These are phyloP conservation scores for Telopea speciosissima DNA, from an alignment of 177 flowering plant species.

Conservation along the genomic window DNA sequence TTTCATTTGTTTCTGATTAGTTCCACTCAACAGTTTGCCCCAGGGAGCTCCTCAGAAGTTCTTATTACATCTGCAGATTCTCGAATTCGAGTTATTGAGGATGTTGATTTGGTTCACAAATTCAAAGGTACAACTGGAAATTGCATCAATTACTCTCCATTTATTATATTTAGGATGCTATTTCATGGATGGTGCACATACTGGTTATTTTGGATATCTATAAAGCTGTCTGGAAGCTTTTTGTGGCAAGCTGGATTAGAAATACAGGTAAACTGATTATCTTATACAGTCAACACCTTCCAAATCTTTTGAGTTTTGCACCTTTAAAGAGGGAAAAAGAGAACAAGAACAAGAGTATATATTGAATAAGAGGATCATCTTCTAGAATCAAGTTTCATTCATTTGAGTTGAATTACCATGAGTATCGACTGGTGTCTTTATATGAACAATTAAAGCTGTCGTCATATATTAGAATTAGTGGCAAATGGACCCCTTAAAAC, in stretches of 20 bases:
- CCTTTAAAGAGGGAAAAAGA: too few species aligned
- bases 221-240: background rate
- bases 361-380: too few species aligned
- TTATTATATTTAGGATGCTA: background rate
- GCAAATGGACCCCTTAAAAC: background rate
- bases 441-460: too few species aligned
- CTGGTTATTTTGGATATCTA: background rate
- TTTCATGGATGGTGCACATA: background rate
- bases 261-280: background rate
- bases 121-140: slow-evolving; percentile 63
- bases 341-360: too few species aligned
- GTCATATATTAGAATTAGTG: background rate
- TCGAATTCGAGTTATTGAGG: slow-evolving; percentile 80
- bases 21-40: slow-evolving; percentile 64
- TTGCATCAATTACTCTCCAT: background rate
- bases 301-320: too few species aligned
- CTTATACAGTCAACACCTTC: too few species aligned
- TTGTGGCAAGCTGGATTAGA: background rate
- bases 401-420: background rate
- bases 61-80: slow-evolving; percentile 96
- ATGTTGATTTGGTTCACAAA: slow-evolving; percentile 78
- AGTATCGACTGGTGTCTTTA: too few species aligned
- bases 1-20: slow-evolving; percentile 19
- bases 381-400: too few species aligned
- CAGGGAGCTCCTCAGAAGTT: slow-evolving; percentile 92